These are phyloP conservation scores for Lasiosphaeris hirsuta DNA, from an alignment of 495 filamentous ascomycete genomes.

Conservation along the genomic window DNA sequence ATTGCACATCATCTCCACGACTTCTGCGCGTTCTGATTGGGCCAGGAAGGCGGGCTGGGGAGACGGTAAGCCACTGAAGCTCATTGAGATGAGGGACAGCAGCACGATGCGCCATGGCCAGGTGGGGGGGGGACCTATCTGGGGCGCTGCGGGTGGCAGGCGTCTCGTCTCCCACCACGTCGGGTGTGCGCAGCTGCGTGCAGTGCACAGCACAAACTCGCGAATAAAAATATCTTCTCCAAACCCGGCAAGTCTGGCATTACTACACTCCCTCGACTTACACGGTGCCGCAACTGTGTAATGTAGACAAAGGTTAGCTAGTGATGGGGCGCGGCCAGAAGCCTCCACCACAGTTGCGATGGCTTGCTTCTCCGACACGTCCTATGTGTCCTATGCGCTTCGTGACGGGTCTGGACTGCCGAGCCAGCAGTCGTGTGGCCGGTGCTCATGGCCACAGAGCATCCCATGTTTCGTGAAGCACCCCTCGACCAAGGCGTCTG, in stretches of 20 bases:
- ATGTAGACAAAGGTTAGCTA: no score
- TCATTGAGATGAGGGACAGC: constrained; percentile 1
- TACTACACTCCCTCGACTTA: no score
- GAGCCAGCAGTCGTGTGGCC: constrained; percentile 28
- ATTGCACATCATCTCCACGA: constrained; percentile 14
- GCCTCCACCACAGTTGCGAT: constrained; percentile 22
- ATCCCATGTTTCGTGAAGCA: constrained; percentile 7
- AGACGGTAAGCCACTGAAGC: constrained; percentile 15
- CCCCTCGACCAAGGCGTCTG: constrained; percentile 3
- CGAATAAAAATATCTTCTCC: constrained; percentile 34
- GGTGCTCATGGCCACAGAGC: constrained; percentile 6
- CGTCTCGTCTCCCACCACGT: constrained; percentile 15
- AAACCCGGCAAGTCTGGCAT: constrained; percentile 17
- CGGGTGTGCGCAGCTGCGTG: constrained; percentile 28
- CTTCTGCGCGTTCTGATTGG: constrained; percentile 23
- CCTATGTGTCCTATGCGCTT: not conserved
- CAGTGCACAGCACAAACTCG: constrained; percentile 24
- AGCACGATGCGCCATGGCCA: constrained; percentile 2
- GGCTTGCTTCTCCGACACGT: constrained; percentile 10
- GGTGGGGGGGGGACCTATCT: constrained; percentile 5
- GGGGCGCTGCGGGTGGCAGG: constrained; percentile 18
- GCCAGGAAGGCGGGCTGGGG: not conserved
- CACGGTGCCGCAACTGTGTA: no score
- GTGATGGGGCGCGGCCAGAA: constrained; percentile 10
- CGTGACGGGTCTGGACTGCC: constrained; percentile 1